Evolutionary conservation across 768 basidiomycete genomes (phyloP).

Genomic region (Leccinum disarticulatum): DNA sequence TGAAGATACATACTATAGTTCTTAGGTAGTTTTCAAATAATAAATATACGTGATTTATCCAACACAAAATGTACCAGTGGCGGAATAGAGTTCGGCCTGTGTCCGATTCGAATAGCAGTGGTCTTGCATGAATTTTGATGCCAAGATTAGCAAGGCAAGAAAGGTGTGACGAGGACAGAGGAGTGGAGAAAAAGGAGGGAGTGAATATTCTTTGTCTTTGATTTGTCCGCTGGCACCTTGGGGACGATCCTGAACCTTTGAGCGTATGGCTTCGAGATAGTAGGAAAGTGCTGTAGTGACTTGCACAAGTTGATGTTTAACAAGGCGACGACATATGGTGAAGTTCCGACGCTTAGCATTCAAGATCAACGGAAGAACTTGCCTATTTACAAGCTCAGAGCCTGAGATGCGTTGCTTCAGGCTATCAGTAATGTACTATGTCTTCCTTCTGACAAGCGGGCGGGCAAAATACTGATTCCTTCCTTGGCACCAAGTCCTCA

Average conservation of each 20-base stretch:
- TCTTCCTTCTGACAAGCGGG: slow-evolving; percentile 5
- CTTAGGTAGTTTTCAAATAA: no score
- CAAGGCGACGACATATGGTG: slow-evolving; percentile 94
- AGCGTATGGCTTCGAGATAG: no score
- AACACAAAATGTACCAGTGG: no score
- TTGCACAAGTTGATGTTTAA: slow-evolving; percentile 73
- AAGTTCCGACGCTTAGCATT: slow-evolving; percentile 85
- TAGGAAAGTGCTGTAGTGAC: no score
- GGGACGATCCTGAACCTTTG: no score
- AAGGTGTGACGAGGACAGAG: slow-evolving; percentile 88
- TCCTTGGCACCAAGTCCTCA: slow-evolving; percentile 77
- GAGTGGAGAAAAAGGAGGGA: slow-evolving; percentile 33
- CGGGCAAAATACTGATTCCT: slow-evolving; percentile 17
- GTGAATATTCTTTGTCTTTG: no score
- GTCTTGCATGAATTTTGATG: slow-evolving; percentile 91
- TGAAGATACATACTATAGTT: no score
- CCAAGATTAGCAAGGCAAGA: slow-evolving; percentile 82
- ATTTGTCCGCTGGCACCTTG: no score
- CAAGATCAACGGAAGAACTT: slow-evolving; percentile 90
- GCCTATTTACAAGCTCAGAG: slow-evolving; percentile 95
- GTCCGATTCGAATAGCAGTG: slow-evolving; percentile 91
- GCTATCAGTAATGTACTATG: slow-evolving; percentile 87
- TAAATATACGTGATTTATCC: no score
- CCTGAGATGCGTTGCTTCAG: slow-evolving; percentile 83
- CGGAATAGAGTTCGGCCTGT: slow-evolving; percentile 72